Conservation (phyloP, 495 filamentous ascomycete species). For the Podospora comata region DNA sequence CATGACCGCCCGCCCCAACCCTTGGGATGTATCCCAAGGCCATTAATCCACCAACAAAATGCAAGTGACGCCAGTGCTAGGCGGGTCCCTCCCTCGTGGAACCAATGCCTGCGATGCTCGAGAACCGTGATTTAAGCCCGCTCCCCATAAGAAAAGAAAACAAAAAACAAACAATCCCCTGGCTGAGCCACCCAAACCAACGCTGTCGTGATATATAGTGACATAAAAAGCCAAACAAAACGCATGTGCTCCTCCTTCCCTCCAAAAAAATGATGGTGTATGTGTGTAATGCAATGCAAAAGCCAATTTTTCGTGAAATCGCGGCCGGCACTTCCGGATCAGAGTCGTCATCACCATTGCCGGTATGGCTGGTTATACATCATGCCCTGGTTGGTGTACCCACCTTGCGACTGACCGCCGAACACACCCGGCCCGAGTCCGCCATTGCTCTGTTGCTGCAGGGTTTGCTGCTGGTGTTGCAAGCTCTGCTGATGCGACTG, state of each 20-base stretch:
- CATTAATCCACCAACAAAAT: constrained; percentile 22
- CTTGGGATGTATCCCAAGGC: not conserved
- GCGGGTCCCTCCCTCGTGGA: constrained; percentile 17
- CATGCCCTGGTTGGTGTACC: constrained; percentile 88
- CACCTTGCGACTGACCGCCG: constrained; percentile 94
- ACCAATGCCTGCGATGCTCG: constrained; percentile 28
- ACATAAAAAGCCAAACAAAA: constrained; percentile 23
- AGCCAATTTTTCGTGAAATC: constrained; percentile 6
- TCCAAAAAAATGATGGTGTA: constrained; percentile 11
- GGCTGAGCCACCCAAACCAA: constrained; percentile 16
- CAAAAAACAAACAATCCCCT: constrained; percentile 17
- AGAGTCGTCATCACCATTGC: constrained; percentile 61
- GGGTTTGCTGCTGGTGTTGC: constrained; percentile 68
- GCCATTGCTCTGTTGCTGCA: constrained; percentile 67
- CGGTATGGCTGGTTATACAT: constrained; percentile 74
- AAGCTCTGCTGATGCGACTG: constrained; percentile 69
- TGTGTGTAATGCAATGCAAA: constrained; percentile 18
- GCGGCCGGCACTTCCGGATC: constrained; percentile 2
- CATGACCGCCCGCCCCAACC: constrained; percentile 19
- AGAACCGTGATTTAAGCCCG: constrained; percentile 20
- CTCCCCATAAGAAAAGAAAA: constrained; percentile 20
- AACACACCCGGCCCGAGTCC: constrained; percentile 85
- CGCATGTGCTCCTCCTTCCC: constrained; percentile 24
- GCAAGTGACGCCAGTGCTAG: constrained; percentile 35
- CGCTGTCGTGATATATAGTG: constrained; percentile 33